Evolutionary conservation across 225 moss, liverwort and hornwort species (phyloP).

Genomic region (Antitrichia curtipendula): DNA sequence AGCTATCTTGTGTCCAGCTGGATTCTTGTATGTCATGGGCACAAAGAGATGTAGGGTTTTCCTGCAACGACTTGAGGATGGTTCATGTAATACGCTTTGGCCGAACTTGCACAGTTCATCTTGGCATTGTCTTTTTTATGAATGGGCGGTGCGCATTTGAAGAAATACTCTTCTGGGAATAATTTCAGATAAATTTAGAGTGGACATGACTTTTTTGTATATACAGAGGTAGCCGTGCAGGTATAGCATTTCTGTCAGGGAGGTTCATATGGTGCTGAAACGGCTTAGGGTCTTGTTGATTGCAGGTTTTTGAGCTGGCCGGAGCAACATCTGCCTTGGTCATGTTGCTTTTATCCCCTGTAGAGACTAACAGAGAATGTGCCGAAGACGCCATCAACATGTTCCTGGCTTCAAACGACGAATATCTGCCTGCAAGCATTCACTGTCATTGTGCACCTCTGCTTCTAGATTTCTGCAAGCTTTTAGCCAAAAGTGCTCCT

Average conservation of each 20-base stretch:
- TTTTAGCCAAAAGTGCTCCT: constrained; percentile 85
- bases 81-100: background rate
- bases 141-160: background rate
- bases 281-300: background rate
- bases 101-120: background rate
- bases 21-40: background rate
- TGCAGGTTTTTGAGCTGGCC: constrained; percentile 87
- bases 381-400: constrained; percentile 88
- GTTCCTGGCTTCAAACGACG: constrained; percentile 78
- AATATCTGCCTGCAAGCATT: constrained; percentile 73
- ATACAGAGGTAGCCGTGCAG: background rate
- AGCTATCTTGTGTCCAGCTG: background rate
- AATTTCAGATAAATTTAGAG: background rate
- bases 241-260: background rate
- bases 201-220: background rate
- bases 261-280: background rate
- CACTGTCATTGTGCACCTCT: constrained; percentile 92
- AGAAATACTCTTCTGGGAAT: background rate
- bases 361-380: constrained; percentile 83
- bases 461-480: constrained; percentile 93
- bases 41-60: background rate
- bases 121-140: background rate
- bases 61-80: background rate
- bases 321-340: constrained; percentile 88
- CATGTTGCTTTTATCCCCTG: constrained; percentile 75